Conservation (phyloP, 345 rosid genomes). For the Nasturtium officinale region DNA sequence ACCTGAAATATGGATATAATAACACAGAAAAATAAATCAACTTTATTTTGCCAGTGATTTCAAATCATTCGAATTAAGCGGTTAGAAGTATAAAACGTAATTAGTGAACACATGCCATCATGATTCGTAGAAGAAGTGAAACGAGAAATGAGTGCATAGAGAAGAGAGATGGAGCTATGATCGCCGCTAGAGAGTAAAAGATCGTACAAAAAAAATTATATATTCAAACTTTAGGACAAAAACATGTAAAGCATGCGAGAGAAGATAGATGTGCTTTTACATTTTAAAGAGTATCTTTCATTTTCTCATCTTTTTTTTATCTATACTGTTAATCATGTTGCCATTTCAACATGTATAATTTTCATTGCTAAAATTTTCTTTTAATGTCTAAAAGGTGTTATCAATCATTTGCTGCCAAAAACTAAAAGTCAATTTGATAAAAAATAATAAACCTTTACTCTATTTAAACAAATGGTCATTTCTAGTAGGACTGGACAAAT, state of each 20-base stretch:
- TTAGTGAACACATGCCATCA: background rate
- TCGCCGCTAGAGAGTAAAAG: background rate
- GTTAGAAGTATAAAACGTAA: no score
- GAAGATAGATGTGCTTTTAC: background rate
- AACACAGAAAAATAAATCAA: no score
- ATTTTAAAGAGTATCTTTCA: background rate
- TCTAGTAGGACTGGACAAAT: no score
- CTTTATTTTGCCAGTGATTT: no score
- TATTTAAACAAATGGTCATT: background rate
- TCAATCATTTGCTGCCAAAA: constrained; percentile 16
- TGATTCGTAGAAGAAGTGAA: background rate
- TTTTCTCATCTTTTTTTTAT: no score
- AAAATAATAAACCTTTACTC: background rate
- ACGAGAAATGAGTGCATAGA: background rate
- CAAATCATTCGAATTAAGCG: no score
- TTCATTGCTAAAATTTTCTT: no score
- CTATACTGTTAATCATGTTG: background rate
- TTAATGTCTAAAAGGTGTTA: background rate
- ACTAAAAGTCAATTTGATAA: background rate
- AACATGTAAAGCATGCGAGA: background rate
- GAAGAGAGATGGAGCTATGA: background rate
- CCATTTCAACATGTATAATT: no score
- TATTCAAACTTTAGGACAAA: background rate
- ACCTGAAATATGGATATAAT: no score
- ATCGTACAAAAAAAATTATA: background rate